Base-by-base conservation (phyloP, 1,284 basidiomycete species). In the Paramarasmius palmivorus region DNA sequence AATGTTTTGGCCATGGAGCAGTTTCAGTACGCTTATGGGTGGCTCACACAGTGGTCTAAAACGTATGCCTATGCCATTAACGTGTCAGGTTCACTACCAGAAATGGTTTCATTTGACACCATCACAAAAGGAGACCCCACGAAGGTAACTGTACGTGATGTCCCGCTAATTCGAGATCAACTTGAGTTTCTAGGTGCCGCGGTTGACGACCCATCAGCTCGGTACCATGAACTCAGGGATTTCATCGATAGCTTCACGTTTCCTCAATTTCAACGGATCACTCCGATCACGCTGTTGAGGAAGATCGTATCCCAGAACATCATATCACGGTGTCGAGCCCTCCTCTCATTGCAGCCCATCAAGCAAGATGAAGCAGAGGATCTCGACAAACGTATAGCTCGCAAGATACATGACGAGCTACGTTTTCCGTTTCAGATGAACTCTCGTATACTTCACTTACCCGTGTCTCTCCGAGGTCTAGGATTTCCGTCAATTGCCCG, bases 321-420 rank as follows among this genome's bases (percentile, higher is more conserved):
- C 22, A 50, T 70, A 1, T 64, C 65, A 2, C 35, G 48, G 9
- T 54, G 53, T 20, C 57, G 61, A 15, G 60, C 68, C 0, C 55
- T 63, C 0, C 55, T 71, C 1, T 61, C 65, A 2, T 52, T 68
- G 1, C 71, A 71, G 38, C 67, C 71, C 2, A 57, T 69, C 39
- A 58, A 57, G 25, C 62, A 52, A 0, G 5, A 50, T 8, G 61
- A 70, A 41, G 63, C 66, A 4, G 50, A 60, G 35, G 20, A 40
- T 36, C 60, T 70, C 14, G 62, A 65, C 38, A 45, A 47, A 8
- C 29, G 29, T 1, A 55, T 67, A 2, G 53, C 52, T 7, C 9
- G n/a, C 4, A 59, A 55, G 23, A 56, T 67, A 6, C 67, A 68
- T 32, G 12, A 32, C 7, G 12, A 32, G 29, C 29, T 32, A 12